Conservation (phyloP, 371 early-diverging fungal genomes). For the Circinella minor region DNA sequence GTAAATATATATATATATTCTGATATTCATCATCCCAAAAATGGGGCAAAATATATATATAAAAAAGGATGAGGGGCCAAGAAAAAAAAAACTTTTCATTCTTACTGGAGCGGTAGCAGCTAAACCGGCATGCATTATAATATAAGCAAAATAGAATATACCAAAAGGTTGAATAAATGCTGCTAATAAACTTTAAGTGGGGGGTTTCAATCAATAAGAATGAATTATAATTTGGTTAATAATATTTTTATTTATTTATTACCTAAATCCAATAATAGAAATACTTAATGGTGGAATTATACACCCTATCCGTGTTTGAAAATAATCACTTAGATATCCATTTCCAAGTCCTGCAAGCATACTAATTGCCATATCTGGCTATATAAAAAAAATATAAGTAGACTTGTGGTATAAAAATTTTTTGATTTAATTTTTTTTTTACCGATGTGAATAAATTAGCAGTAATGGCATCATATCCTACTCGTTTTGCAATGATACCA, state of each 20-base stretch:
- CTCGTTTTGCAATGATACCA: slow-evolving; percentile 51
- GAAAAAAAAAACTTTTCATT: background rate
- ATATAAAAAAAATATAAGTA: background rate
- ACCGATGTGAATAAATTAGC: slow-evolving; percentile 52
- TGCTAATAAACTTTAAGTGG: slow-evolving; percentile 24
- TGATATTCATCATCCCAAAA: no score
- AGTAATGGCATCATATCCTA: slow-evolving; percentile 52
- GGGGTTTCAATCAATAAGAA: no score
- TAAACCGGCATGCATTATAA: slow-evolving; percentile 45
- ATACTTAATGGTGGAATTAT: background rate
- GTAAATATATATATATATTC: no score
- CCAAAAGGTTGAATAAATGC: slow-evolving; percentile 51
- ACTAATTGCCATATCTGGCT: slow-evolving; percentile 50
- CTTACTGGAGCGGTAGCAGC: slow-evolving; percentile 41
- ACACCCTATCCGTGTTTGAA: slow-evolving; percentile 35
- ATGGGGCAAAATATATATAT: no score
- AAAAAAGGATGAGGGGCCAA: background rate
- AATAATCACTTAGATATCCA: slow-evolving; percentile 46
- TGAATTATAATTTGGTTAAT: no score
- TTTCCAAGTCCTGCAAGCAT: slow-evolving; percentile 45
- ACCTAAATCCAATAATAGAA: background rate
- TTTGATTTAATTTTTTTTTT: slow-evolving; percentile 12
- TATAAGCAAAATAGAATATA: slow-evolving; percentile 38
- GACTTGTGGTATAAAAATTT: background rate
- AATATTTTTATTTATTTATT: no score